Conservation (phyloP, 2,329 filamentous ascomycete species). For the Trichoderma breve region DNA sequence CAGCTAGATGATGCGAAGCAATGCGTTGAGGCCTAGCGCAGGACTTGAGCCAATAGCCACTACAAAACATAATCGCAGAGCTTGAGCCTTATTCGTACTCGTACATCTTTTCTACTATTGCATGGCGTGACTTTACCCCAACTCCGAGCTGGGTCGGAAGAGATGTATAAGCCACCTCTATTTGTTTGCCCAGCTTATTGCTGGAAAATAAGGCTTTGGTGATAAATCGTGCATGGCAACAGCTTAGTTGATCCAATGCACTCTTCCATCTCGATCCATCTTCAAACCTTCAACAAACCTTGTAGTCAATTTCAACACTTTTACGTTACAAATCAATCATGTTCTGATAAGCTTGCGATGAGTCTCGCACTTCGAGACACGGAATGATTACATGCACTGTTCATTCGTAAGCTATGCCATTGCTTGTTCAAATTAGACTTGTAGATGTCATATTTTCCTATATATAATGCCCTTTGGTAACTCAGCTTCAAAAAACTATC, state of each 20-base stretch:
- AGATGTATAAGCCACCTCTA: not conserved
- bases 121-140: not conserved
- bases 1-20: not conserved
- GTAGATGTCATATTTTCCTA: not conserved
- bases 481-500: not conserved
- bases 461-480: not conserved
- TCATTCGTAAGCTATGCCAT: not conserved
- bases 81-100: not conserved
- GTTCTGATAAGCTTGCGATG: not conserved
- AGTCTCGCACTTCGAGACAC: not conserved
- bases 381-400: not conserved
- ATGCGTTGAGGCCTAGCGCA: not conserved
- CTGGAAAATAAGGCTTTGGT: not conserved
- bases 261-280: not conserved
- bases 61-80: not conserved
- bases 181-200: not conserved
- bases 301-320: not conserved
- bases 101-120: not conserved
- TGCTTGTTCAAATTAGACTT: not conserved
- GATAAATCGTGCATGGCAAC: not conserved
- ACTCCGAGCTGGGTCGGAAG: not conserved
- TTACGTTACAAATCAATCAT: not conserved
- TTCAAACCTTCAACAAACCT: not conserved
- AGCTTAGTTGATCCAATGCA: not conserved
- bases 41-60: not conserved